These are phyloP conservation scores for Physocladia obscura DNA, from an alignment of 192 early-diverging fungal genomes.

Conservation along the genomic window DNA sequence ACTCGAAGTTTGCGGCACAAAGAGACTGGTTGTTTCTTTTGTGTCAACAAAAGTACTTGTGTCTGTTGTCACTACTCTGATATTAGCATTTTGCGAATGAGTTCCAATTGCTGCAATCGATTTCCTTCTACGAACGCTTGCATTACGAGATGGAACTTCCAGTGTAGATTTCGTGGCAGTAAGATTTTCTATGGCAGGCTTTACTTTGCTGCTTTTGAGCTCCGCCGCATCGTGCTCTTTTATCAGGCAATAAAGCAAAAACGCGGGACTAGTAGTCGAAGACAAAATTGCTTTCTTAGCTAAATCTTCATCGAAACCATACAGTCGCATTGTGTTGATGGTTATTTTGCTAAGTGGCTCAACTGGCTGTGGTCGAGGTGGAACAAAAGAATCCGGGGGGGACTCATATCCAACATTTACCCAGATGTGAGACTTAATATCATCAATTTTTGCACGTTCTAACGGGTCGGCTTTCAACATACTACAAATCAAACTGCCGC, in stretches of 20 bases:
- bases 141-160: background rate
- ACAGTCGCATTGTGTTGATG: slow-evolving; percentile 43
- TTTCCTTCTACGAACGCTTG: slow-evolving; percentile 8
- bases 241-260: slow-evolving; percentile 46
- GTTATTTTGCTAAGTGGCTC: slow-evolving; percentile 29
- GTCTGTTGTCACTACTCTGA: too few relatives aligned
- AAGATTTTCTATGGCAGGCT: background rate
- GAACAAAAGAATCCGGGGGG: slow-evolving; percentile 36
- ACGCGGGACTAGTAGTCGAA: slow-evolving; percentile 32
- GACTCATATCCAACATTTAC: slow-evolving; percentile 65
- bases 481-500: slow-evolving; percentile 37
- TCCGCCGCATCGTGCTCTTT: slow-evolving; percentile 40
- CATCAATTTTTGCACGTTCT: slow-evolving; percentile 38
- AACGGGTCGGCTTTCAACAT: slow-evolving; percentile 46
- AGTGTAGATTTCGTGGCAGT: background rate
- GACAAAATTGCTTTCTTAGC: slow-evolving; percentile 23
- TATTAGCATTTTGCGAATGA: too few relatives aligned
- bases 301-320: slow-evolving; percentile 37
- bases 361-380: slow-evolving; percentile 24
- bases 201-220: background rate
- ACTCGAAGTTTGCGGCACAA: too few relatives aligned
- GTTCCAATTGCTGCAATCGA: slow-evolving; percentile 18
- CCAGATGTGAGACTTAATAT: slow-evolving; percentile 46
- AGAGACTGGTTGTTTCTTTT: too few relatives aligned
- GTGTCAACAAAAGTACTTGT: too few relatives aligned